Percentiles rank a stretch among this genome's conserved stretches.
phyloP scores from a whole-genome alignment of 129 eudicot species.

The Flaveria bidentis region DNA sequence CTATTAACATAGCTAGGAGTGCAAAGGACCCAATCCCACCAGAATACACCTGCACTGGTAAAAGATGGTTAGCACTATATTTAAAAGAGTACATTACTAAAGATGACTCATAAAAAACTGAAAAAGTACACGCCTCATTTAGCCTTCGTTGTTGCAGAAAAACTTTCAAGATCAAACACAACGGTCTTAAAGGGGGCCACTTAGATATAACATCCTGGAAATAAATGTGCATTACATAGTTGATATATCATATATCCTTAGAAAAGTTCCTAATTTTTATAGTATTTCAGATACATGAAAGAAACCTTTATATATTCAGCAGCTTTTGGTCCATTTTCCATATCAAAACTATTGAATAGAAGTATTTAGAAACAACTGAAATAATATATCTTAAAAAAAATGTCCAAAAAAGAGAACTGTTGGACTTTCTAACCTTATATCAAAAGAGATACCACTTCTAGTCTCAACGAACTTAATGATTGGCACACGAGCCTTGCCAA shows the following conservation, averaged over 20 bases:
- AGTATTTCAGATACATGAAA: conserved; percentile 5
- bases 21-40: conserved; percentile 98
- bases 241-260: background rate
- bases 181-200: conserved; percentile 85
- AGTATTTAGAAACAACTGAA: conserved; percentile 16
- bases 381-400: background rate
- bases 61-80: background rate
- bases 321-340: conserved; percentile 91
- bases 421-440: conserved; percentile 59
- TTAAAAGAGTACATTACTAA: background rate
- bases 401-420: background rate
- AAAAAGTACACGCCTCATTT: conserved; percentile 59
- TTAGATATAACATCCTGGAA: conserved; percentile 66
- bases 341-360: conserved; percentile 70
- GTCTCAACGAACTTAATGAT: conserved; percentile 89
- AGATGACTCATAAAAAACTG: conserved; percentile 6
- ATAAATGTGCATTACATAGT: background rate
- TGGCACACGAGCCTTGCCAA: conserved; percentile 94
- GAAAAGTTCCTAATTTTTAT: background rate
- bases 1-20: conserved; percentile 90
- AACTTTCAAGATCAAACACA: conserved; percentile 85
- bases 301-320: conserved; percentile 86
- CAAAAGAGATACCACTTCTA: conserved; percentile 73
- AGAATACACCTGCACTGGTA: conserved; percentile 66
- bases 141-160: conserved; percentile 87